A percentile compares a stretch with the other conserved stretches of the same genome.
These are phyloP conservation scores for Drosera spatulata DNA, from an alignment of 179 eudicot genomes.

Conservation along the genomic window DNA sequence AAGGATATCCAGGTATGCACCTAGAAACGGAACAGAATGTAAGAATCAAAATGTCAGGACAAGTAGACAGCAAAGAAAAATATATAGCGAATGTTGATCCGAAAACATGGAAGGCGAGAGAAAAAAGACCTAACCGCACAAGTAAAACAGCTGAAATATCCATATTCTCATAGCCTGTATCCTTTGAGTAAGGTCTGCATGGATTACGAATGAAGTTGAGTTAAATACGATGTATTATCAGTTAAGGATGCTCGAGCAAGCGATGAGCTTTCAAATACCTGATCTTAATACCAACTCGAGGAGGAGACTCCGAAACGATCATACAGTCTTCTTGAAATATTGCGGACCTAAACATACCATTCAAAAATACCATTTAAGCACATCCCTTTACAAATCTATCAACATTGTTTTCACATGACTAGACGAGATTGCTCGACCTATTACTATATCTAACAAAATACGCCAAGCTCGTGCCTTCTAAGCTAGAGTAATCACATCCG, in stretches of 20 bases:
- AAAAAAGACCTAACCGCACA: slow-evolving; percentile 47
- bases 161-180: slow-evolving; percentile 75
- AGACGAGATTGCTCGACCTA: no score
- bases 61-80: not conserved
- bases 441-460: no score
- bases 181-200: slow-evolving; percentile 88
- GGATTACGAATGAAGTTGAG: not conserved
- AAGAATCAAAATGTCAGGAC: not conserved
- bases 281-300: slow-evolving; percentile 60
- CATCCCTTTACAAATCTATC: no score
- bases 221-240: not conserved
- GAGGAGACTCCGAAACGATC: slow-evolving; percentile 64
- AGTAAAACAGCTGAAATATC: slow-evolving; percentile 79
- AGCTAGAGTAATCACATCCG: no score
- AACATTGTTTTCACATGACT: no score
- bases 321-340: slow-evolving; percentile 94
- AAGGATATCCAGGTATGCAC: slow-evolving; percentile 86
- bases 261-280: slow-evolving; percentile 32
- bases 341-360: slow-evolving; percentile 58
- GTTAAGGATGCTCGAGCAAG: not conserved
- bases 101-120: slow-evolving; percentile 3
- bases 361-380: slow-evolving; percentile 11
- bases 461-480: no score
- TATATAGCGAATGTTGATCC: not conserved
- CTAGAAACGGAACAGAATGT: slow-evolving; percentile 16